phyloP scores from a whole-genome alignment of 768 basidiomycete species.

The Xerocomellus amylosporus region DNA sequence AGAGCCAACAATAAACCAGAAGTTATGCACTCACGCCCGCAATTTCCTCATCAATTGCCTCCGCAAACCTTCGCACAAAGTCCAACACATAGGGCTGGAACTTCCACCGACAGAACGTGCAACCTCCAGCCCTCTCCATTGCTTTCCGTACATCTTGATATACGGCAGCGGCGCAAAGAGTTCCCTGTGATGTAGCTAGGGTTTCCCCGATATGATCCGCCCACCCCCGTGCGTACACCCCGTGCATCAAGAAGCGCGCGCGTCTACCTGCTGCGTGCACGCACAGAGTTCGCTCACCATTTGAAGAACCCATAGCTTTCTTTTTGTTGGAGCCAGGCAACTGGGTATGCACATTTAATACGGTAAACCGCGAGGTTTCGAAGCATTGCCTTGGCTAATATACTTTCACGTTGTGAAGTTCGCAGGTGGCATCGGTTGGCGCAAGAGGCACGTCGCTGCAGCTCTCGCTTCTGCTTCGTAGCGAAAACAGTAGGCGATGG shows the following conservation, averaged over 20 bases:
- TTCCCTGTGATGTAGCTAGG: slow-evolving; percentile 17
- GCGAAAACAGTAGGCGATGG: slow-evolving; percentile 34
- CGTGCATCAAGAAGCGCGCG: slow-evolving; percentile 28
- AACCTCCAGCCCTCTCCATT: slow-evolving; percentile 14
- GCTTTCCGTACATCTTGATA: slow-evolving; percentile 16
- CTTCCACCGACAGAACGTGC: slow-evolving; percentile 20
- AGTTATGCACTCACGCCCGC: slow-evolving; percentile 16
- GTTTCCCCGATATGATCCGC: slow-evolving; percentile 32
- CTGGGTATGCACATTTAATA: slow-evolving; percentile 17
- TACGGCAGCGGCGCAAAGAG: slow-evolving; percentile 23
- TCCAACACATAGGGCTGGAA: slow-evolving; percentile 20
- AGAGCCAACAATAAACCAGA: neutral
- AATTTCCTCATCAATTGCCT: slow-evolving; percentile 20
- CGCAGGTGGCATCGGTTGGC: slow-evolving; percentile 6
- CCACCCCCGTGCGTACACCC: slow-evolving; percentile 32
- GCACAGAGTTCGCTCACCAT: slow-evolving; percentile 31
- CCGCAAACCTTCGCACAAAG: slow-evolving; percentile 23
- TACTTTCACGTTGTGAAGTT: neutral
- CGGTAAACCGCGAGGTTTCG: slow-evolving; percentile 21
- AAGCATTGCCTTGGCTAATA: slow-evolving; percentile 12
- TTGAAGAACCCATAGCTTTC: slow-evolving; percentile 24
- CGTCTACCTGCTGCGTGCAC: slow-evolving; percentile 23
- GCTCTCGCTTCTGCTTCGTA: slow-evolving; percentile 30
- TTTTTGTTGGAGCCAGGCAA: slow-evolving; percentile 22
- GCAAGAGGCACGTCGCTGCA: slow-evolving; percentile 30